Evolutionary conservation across 2,329 filamentous ascomycete genomes (phyloP).

Genomic region (Thielaviopsis euricoi): DNA sequence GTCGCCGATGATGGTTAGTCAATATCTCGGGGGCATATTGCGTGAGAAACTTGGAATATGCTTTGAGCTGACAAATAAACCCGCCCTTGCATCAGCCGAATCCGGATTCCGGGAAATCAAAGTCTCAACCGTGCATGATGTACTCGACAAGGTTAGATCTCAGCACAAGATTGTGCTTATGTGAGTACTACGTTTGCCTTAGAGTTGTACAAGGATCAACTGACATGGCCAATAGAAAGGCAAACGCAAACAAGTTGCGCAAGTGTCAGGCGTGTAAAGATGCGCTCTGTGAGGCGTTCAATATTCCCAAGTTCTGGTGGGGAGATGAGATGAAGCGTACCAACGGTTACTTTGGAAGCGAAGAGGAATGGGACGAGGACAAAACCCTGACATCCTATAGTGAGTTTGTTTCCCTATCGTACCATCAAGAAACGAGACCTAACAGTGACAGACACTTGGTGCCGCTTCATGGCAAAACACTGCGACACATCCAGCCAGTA

Average conservation of each 20-base stretch:
- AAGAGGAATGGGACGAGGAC: not conserved
- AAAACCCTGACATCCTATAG: not conserved
- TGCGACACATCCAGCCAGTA: not conserved
- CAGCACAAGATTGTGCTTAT: not conserved
- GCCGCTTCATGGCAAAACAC: constrained; percentile 1
- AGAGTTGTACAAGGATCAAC: not conserved
- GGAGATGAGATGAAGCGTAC: not conserved
- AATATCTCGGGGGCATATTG: not conserved
- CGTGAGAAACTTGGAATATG: not conserved
- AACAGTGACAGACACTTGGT: not conserved
- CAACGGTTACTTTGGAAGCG: constrained; percentile 1
- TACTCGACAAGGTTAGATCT: not conserved
- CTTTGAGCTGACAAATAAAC: not conserved
- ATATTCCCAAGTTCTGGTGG: constrained; percentile 1
- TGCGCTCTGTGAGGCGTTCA: not conserved
- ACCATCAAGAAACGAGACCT: not conserved
- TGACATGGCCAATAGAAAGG: not conserved
- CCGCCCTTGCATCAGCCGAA: not conserved
- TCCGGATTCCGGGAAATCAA: not conserved
- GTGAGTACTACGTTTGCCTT: not conserved
- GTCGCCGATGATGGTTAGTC: not conserved
- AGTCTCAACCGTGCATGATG: not conserved
- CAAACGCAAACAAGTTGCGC: not conserved
- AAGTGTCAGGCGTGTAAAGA: not conserved
- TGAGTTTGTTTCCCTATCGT: not conserved